Conservation (phyloP, 1,284 basidiomycete species). For the Ceratobasidium sp. region DNA sequence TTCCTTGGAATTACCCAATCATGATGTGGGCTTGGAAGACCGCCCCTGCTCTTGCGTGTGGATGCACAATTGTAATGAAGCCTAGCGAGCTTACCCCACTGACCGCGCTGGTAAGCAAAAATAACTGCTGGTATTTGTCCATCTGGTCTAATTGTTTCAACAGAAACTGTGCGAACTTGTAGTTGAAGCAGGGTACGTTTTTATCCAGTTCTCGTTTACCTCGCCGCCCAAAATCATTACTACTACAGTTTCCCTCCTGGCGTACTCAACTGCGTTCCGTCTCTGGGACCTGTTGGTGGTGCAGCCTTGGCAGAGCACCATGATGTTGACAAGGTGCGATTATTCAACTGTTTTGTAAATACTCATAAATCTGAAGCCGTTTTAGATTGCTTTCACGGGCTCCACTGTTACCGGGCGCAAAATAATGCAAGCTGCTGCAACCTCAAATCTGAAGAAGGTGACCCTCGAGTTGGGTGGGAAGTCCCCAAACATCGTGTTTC, state of each 20-base stretch:
- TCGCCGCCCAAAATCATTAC: neutral
- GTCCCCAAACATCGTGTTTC: conserved; percentile 59
- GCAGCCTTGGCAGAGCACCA: conserved; percentile 80
- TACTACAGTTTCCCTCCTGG: conserved; percentile 83
- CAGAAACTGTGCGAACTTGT: conserved; percentile 84
- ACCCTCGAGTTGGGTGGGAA: conserved; percentile 66
- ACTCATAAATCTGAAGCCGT: conserved; percentile 49
- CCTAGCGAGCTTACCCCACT: conserved; percentile 93
- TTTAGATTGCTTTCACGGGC: conserved; percentile 59
- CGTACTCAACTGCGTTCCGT: conserved; percentile 89
- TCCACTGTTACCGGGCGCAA: conserved; percentile 62
- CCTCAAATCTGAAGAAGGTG: conserved; percentile 60
- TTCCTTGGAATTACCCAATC: conserved; percentile 94
- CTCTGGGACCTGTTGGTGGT: conserved; percentile 85
- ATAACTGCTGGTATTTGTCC: conserved; percentile 34
- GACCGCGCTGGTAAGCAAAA: conserved; percentile 75
- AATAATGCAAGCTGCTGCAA: conserved; percentile 62
- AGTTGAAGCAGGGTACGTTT: conserved; percentile 77
- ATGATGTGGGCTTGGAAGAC: conserved; percentile 95
- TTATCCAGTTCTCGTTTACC: neutral
- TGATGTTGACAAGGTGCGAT: conserved; percentile 76
- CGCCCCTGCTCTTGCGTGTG: conserved; percentile 87
- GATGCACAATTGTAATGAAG: conserved; percentile 91
- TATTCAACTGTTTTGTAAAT: neutral
- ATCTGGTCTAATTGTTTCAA: conserved; percentile 14